These are phyloP conservation scores for Talaromyces sp. DNA, from an alignment of 2,329 filamentous ascomycete species.

Conservation along the genomic window DNA sequence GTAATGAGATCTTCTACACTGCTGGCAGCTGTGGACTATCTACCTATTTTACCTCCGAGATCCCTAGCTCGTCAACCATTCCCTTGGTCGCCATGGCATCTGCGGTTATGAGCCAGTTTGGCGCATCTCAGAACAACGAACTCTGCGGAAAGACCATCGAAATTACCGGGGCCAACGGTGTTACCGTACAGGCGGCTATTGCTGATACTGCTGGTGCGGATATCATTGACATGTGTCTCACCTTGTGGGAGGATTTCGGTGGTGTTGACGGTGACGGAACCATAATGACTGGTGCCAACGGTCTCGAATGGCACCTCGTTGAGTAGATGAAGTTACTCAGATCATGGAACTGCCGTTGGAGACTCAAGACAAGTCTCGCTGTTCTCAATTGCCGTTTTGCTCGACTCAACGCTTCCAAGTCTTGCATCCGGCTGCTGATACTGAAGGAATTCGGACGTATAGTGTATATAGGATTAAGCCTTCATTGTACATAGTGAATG, in stretches of 20 bases:
- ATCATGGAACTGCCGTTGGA: no score
- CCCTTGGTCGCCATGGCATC: slow-evolving; percentile 10
- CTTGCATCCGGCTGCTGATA: not conserved
- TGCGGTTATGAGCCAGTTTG: slow-evolving; percentile 10
- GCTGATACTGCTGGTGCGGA: slow-evolving; percentile 15
- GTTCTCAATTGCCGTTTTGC: no score
- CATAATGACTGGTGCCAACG: slow-evolving; percentile 9
- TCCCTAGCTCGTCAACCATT: slow-evolving; percentile 10
- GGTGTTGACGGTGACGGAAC: slow-evolving; percentile 14
- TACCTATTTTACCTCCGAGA: slow-evolving; percentile 13
- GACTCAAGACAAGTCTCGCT: not conserved
- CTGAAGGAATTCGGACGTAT: not conserved
- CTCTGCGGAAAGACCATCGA: slow-evolving; percentile 16
- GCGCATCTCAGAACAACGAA: slow-evolving; percentile 13
- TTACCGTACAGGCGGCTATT: slow-evolving; percentile 10
- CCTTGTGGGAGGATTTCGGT: slow-evolving; percentile 16
- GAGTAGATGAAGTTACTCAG: not conserved
- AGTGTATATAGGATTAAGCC: not conserved
- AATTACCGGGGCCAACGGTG: slow-evolving; percentile 16
- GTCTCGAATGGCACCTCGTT: slow-evolving; percentile 4
- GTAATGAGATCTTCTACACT: slow-evolving; percentile 15
- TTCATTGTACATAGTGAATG: slow-evolving; percentile 1
- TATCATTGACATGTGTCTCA: slow-evolving; percentile 17
- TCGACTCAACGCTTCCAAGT: not conserved
- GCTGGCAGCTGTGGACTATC: slow-evolving; percentile 14